Evolutionary conservation across 2,329 filamentous ascomycete species (phyloP), one percentile per base, ranked within the genome.

Genomic region (Colletotrichum australisinense): DNA sequence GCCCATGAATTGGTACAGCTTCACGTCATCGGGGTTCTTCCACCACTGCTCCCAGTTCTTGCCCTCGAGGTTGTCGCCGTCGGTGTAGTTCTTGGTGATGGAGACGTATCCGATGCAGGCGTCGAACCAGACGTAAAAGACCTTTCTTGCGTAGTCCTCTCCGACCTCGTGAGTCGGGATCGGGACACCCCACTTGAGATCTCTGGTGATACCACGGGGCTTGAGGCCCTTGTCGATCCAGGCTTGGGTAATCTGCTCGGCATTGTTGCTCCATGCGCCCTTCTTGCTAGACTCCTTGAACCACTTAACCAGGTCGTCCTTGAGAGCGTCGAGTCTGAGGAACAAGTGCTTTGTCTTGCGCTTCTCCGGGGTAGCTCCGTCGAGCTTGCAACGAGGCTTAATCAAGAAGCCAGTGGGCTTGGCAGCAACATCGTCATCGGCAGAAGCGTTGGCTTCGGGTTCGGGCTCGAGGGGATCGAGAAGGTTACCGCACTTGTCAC

Each of bases 1-100:
- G 84, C 95, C 95, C 91, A 98, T 94, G 87, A 98, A 97, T 85
- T 98, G 95, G 83, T 97, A 98, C 59, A 98, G 89, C 80, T 93
- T 90, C 60, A 98, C 95, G 42, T 97, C 88, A 57, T 97, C 93
- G 0, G 95, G 94, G 81, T 97, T 93, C 80, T 93, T 92, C 95
- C 95, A 98, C 95, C 95, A 98, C 80, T 94, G 89, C 85, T 97
- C 92, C 95, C 95, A 98, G 75, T 97, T 88, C 57, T 92, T 89
- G 55, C 85, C 84, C 4, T 80, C 78, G 16, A 81, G 75, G 73
- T 87, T 80, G 66, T 83, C 81, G 16, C 82, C 80, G 67, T 90
- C 87, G 5, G 95, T 98, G 82, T 97, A 97, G 78, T 91, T 95
- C 76, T 94, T 94, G 1, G 95, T 98, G 77, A 98, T 98, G 1